A percentile compares a stretch with the other conserved stretches of the same genome.
These are phyloP conservation scores for Ceratocystis harringtonii DNA, from an alignment of 2,329 filamentous ascomycete genomes.

Conservation along the genomic window DNA sequence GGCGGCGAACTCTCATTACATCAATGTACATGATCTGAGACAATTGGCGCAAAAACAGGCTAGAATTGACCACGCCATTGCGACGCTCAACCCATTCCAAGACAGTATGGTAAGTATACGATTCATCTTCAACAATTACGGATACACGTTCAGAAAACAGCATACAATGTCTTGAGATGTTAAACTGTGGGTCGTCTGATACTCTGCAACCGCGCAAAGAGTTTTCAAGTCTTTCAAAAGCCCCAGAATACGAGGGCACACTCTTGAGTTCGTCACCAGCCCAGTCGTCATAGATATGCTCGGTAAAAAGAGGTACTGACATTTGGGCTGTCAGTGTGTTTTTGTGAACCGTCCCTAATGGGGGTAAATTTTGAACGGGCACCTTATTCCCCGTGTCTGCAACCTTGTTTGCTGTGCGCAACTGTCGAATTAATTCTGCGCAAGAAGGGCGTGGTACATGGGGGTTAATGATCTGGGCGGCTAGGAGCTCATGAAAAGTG, in stretches of 20 bases:
- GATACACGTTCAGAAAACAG: conserved; percentile 4
- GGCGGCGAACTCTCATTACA: not conserved
- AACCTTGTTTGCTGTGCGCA: not conserved
- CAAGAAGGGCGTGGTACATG: conserved; percentile 8
- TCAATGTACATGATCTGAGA: conserved; percentile 14
- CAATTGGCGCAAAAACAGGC: conserved; percentile 10
- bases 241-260: not conserved
- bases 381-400: not conserved
- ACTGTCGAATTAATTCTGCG: conserved; percentile 12
- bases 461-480: not conserved
- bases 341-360: not conserved
- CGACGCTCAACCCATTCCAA: conserved; percentile 12
- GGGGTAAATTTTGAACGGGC: not conserved
- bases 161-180: conserved; percentile 10
- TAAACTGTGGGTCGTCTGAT: conserved; percentile 9
- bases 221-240: conserved; percentile 1
- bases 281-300: not conserved
- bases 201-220: not conserved
- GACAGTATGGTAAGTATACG: not conserved
- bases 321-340: not conserved
- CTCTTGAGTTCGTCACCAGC: not conserved
- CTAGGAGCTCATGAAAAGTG: conserved; percentile 11
- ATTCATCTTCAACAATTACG: conserved; percentile 3
- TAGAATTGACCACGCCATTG: not conserved
- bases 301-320: conserved; percentile 5